Conservation (phyloP, 1,284 basidiomycete species). For the Apiotrichum mycotoxinovorans region DNA sequence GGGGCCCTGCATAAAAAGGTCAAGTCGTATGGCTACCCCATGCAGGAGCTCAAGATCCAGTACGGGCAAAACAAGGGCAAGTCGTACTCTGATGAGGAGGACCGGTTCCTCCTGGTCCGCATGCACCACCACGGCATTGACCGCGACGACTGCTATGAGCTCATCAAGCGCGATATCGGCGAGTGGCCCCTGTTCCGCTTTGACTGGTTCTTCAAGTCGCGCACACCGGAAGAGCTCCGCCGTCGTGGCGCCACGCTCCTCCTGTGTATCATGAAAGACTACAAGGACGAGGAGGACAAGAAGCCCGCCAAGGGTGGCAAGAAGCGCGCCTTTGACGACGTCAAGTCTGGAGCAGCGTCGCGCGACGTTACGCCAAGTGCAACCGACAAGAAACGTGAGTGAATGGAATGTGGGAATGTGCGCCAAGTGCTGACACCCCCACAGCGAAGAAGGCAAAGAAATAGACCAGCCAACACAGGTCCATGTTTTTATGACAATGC, state of each 20-base stretch:
- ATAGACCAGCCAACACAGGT: constrained; percentile 13
- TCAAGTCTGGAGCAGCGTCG: constrained; percentile 41
- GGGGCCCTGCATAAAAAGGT: constrained; percentile 85
- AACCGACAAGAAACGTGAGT: constrained; percentile 24
- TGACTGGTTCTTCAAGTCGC: constrained; percentile 98
- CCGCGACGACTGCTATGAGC: constrained; percentile 87
- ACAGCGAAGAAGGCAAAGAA: constrained; percentile 37
- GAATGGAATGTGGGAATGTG: background rate
- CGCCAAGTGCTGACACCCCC: background rate
- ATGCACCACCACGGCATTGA: constrained; percentile 89
- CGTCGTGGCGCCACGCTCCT: constrained; percentile 85
- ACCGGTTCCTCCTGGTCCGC: constrained; percentile 88
- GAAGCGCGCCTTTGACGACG: constrained; percentile 52
- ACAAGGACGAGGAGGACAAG: constrained; percentile 56
- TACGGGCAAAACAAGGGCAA: constrained; percentile 95
- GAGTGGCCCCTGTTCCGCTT: constrained; percentile 96
- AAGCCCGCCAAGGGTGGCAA: constrained; percentile 44
- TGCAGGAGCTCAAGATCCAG: constrained; percentile 91
- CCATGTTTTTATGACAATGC: background rate
- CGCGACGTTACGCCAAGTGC: constrained; percentile 44
- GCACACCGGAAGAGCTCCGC: constrained; percentile 85
- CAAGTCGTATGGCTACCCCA: constrained; percentile 72
- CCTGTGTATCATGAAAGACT: constrained; percentile 87
- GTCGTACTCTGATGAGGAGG: constrained; percentile 94
- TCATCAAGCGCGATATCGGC: constrained; percentile 92